These are phyloP conservation scores for Zea luxurians DNA, from an alignment of 176 grass and related monocot species.

Conservation along the genomic window DNA sequence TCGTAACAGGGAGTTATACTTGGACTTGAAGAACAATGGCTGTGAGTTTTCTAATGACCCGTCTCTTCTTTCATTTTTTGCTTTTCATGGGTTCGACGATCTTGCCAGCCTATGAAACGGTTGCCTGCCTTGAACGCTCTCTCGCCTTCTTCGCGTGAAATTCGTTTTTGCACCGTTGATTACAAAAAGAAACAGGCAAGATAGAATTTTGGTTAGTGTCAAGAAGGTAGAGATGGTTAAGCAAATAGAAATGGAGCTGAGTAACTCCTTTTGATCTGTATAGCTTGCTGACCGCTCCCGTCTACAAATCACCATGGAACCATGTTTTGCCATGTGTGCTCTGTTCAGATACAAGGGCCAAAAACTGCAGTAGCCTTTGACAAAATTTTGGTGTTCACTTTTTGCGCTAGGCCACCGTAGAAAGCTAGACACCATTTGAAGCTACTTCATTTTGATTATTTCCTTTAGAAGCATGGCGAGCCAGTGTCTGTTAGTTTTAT, in stretches of 20 bases:
- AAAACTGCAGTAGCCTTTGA: not conserved
- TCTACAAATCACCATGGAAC: not conserved
- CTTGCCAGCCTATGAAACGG: not conserved
- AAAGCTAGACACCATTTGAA: not conserved
- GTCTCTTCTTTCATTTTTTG: not conserved
- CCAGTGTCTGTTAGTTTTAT: too few relatives aligned
- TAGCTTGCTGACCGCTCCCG: not conserved
- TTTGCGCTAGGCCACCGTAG: not conserved
- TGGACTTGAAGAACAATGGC: constrained; percentile 7
- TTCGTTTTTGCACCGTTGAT: not conserved
- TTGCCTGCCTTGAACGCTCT: not conserved
- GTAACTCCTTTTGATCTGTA: not conserved
- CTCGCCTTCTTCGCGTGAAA: not conserved
- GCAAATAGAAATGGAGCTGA: not conserved
- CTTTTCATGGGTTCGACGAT: not conserved
- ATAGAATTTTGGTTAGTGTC: not conserved
- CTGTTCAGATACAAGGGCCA: not conserved
- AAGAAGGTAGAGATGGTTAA: not conserved
- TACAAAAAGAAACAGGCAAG: not conserved
- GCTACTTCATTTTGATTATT: not conserved
- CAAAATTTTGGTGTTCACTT: not conserved
- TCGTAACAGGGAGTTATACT: not conserved
- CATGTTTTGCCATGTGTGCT: not conserved
- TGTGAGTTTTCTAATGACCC: not conserved
- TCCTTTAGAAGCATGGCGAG: not conserved